Evolutionary conservation across 2,329 filamentous ascomycete genomes (phyloP).

Genomic region (Talaromyces marneffei): DNA sequence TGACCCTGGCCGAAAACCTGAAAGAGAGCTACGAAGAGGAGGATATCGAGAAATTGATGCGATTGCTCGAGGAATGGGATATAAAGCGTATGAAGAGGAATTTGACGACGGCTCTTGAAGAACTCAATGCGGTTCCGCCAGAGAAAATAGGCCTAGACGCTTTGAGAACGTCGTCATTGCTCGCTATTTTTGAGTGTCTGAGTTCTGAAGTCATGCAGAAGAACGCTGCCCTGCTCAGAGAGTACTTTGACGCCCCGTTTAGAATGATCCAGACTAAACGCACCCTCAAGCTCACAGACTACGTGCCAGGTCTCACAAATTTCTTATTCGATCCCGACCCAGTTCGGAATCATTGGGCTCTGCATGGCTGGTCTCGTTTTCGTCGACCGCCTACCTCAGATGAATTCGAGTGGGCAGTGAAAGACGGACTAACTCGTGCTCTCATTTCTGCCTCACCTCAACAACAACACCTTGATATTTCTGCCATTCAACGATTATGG

Average conservation of each 20-base stretch:
- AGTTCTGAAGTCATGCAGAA: conserved; percentile 74
- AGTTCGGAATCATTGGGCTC: conserved; percentile 61
- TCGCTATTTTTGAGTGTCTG: conserved; percentile 80
- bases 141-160: conserved; percentile 47
- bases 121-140: conserved; percentile 48
- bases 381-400: conserved; percentile 58
- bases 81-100: conserved; percentile 57
- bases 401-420: conserved; percentile 84
- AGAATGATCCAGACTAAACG: conserved; percentile 70
- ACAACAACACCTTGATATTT: conserved; percentile 39
- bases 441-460: conserved; percentile 58
- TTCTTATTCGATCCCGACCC: conserved; percentile 75
- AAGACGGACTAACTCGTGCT: conserved; percentile 62
- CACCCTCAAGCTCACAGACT: conserved; percentile 68
- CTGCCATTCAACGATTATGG: conserved; percentile 70
- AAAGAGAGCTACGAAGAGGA: conserved; percentile 50
- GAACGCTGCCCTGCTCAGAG: conserved; percentile 47
- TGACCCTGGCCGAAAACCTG: conserved; percentile 56
- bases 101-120: conserved; percentile 51
- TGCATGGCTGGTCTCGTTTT: conserved; percentile 61
- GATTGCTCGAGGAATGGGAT: conserved; percentile 56
- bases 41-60: conserved; percentile 47
- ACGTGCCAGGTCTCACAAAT: conserved; percentile 72
- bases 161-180: conserved; percentile 57
- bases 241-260: conserved; percentile 77